Evolutionary conservation across 306 rosid genomes (phyloP).

Genomic region (Prinsepia uniflora): DNA sequence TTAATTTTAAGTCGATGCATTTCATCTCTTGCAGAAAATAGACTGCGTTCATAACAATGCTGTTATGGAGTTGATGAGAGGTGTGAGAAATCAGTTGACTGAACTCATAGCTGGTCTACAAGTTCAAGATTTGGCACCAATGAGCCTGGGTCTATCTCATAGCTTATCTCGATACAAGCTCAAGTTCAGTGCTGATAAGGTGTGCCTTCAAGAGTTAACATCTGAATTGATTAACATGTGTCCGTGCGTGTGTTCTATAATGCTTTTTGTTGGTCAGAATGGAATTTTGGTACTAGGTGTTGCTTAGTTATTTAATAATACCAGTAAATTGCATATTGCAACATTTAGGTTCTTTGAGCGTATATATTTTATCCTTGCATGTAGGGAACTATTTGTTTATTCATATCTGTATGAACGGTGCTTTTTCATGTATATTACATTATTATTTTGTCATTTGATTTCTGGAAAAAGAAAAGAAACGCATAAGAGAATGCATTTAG

Average conservation of each 20-base stretch:
- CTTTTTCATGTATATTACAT: neutral
- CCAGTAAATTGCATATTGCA: neutral
- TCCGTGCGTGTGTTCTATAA: neutral
- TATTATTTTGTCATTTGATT: neutral
- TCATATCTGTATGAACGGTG: neutral
- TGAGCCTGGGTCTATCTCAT: constrained; percentile 95
- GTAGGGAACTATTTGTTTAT: neutral
- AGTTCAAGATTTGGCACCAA: constrained; percentile 88
- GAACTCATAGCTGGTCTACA: constrained; percentile 79
- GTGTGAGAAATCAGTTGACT: constrained; percentile 71
- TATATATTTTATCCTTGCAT: neutral
- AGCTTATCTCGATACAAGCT: constrained; percentile 85
- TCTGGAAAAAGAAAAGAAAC: neutral
- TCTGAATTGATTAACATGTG: no score
- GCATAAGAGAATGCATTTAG: neutral
- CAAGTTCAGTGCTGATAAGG: constrained; percentile 97
- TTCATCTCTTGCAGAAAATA: constrained; percentile 57
- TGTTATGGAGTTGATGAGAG: constrained; percentile 94
- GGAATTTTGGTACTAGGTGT: neutral
- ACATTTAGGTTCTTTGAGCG: neutral
- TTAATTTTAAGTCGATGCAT: neutral
- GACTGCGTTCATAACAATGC: constrained; percentile 75
- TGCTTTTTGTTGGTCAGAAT: neutral
- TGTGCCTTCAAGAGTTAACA: constrained; percentile 13
- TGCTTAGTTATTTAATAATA: neutral